These are phyloP conservation scores for Trypanosoma platydactyli DNA, from an alignment of 208 protist genomes.

Conservation along the genomic window DNA sequence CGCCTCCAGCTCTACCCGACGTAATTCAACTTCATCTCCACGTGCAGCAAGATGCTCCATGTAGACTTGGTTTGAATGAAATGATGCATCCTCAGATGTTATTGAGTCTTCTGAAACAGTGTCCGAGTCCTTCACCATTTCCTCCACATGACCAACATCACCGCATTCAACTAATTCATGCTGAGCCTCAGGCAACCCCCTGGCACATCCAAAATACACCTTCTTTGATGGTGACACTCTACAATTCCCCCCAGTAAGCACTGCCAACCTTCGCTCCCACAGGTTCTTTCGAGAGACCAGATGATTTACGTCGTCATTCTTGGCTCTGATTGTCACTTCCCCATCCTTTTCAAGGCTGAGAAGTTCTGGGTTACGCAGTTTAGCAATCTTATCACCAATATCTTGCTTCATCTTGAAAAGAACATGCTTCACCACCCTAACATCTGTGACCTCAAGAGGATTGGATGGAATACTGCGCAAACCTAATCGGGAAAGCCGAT, in stretches of 20 bases:
- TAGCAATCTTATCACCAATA: constrained; percentile 71
- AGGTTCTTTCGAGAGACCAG: constrained; percentile 54
- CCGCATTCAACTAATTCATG: background rate
- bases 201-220: constrained; percentile 77
- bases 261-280: constrained; percentile 57
- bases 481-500: constrained; percentile 54
- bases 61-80: constrained; percentile 16
- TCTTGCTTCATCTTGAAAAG: constrained; percentile 69
- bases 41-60: constrained; percentile 31
- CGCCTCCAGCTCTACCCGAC: constrained; percentile 32
- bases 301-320: constrained; percentile 81
- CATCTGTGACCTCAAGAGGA: constrained; percentile 55
- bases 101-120: constrained; percentile 6
- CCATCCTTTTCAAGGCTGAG: constrained; percentile 77
- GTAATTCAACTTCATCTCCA: constrained; percentile 28
- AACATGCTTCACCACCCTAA: constrained; percentile 65
- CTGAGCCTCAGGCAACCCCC: constrained; percentile 60
- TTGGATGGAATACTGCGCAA: constrained; percentile 68
- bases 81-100: constrained; percentile 8
- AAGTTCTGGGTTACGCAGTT: constrained; percentile 47
- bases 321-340: constrained; percentile 60
- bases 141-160: constrained; percentile 9
- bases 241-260: constrained; percentile 27
- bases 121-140: background rate
- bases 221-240: constrained; percentile 29